Base-by-base conservation (phyloP, 176 grass and related monocot species). In the Aechmea fasciata region DNA sequence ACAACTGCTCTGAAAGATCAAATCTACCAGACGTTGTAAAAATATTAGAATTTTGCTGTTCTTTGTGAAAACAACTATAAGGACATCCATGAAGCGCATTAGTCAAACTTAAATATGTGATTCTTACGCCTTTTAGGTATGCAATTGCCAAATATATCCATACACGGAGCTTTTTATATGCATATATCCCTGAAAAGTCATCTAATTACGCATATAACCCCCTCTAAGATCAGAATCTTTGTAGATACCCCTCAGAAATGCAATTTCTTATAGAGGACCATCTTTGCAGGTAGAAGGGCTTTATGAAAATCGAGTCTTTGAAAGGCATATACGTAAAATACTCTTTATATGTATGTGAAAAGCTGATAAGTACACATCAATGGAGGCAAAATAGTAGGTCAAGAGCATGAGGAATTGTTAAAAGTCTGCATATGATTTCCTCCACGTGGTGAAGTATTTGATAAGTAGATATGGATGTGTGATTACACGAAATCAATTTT, bases 91-190 rank as follows among this genome's bases (percentile, higher is more conserved):
- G 69, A 78, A 61, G 14, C 47, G 84, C 75, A 72, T 64, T 77
- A 78, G 82, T 85, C 91, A 90, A 75, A 79, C 75, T 80, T 79
- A 79, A 85, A 90, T 70, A 83, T 78, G 77, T 83, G 81, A 74
- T 87, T 82, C 59, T 77, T 61, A 57, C 10, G 22, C 49, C 69
- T 83, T 89, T 82, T 87, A 96, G 87, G 84, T 96, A 29, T 51
- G 77, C 15, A 72, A 63, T 81, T 79, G 73, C 74, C 79, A 85
- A 83, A 82, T 18, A 61, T 3, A 18, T 59, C 15, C 20, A 61
- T 0, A 61, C 55, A 10, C 20, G 55, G 55, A 61, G 55, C 20
- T 61, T 15, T 18, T 61, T 61, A 61, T 41, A 41, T 41, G 6
- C 4, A 6, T 41, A 41, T 41, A 41, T 41, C 33, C 33, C 33